Percentiles rank a stretch among this genome's conserved stretches.
phyloP scores from a whole-genome alignment of 148 eudicot species.

The Rhododendron griersonianum region DNA sequence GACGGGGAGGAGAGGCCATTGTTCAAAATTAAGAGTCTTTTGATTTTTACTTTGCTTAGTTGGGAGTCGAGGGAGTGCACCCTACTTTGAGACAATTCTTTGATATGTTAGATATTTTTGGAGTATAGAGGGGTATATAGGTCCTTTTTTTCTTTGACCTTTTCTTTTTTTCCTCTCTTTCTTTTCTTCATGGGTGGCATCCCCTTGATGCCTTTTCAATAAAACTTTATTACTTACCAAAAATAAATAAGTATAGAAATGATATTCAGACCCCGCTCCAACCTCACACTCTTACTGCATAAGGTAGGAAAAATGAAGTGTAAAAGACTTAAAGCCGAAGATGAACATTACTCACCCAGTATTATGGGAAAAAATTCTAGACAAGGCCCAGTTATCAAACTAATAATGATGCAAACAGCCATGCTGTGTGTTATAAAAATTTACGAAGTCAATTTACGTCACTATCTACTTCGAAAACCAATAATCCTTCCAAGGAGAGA shows the following conservation, averaged over 20 bases:
- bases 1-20: neutral
- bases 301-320: neutral
- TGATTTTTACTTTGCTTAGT: neutral
- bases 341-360: neutral
- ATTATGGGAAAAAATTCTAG: neutral
- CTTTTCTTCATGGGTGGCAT: neutral
- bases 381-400: neutral
- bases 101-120: neutral
- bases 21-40: neutral
- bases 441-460: too few relatives aligned
- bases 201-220: neutral
- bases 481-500: neutral
- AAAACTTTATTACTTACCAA: neutral
- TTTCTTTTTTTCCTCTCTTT: neutral
- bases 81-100: neutral
- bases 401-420: neutral
- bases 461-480: neutral
- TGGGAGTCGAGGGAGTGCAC: neutral
- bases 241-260: neutral
- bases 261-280: neutral
- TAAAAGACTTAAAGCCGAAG: neutral
- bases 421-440: neutral
- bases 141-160: neutral
- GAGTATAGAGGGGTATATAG: neutral
- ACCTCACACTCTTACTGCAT: neutral